Conservation (phyloP, 2,329 filamentous ascomycete species). For the Plectosphaerella cucumerina region DNA sequence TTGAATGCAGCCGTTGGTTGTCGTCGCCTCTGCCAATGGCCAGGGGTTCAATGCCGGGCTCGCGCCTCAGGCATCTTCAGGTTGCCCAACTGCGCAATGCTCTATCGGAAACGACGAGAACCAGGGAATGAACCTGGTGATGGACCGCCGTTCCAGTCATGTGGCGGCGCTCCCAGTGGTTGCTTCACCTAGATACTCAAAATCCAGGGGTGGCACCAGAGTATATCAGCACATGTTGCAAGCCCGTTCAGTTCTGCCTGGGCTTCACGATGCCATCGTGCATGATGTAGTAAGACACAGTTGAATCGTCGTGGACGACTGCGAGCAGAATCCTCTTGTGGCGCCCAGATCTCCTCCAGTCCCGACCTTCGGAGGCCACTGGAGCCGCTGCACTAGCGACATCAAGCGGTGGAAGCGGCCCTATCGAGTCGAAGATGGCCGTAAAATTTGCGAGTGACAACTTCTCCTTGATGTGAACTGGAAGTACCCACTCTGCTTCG, state of each 20-base stretch:
- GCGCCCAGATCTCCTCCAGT: slow-evolving; percentile 40
- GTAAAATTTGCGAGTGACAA: slow-evolving; percentile 66
- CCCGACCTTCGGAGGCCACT: slow-evolving; percentile 23
- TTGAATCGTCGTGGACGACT: slow-evolving; percentile 74
- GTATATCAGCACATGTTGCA: too few species aligned
- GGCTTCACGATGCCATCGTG: slow-evolving; percentile 87
- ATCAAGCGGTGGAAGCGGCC: slow-evolving; percentile 27
- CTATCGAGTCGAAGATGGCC: slow-evolving; percentile 63
- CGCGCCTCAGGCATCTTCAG: too few species aligned
- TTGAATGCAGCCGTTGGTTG: too few species aligned
- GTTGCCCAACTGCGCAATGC: too few species aligned
- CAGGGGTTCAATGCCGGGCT: too few species aligned
- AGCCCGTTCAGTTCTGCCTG: slow-evolving; percentile 61
- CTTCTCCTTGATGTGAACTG: slow-evolving; percentile 67
- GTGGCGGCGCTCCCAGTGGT: too few species aligned
- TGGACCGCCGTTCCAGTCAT: too few species aligned
- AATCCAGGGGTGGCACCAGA: too few species aligned
- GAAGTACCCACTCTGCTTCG: slow-evolving; percentile 72
- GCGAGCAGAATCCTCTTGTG: slow-evolving; percentile 70
- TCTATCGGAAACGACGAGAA: too few species aligned
- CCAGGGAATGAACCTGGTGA: too few species aligned
- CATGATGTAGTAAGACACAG: slow-evolving; percentile 78
- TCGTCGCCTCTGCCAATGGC: too few species aligned
- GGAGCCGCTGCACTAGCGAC: slow-evolving; percentile 2
- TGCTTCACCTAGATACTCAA: too few species aligned